Percentiles rank a stretch among this genome's conserved stretches.
These are phyloP conservation scores for Candida broadrunensis DNA, from an alignment of 805 yeast genomes.

Conservation along the genomic window DNA sequence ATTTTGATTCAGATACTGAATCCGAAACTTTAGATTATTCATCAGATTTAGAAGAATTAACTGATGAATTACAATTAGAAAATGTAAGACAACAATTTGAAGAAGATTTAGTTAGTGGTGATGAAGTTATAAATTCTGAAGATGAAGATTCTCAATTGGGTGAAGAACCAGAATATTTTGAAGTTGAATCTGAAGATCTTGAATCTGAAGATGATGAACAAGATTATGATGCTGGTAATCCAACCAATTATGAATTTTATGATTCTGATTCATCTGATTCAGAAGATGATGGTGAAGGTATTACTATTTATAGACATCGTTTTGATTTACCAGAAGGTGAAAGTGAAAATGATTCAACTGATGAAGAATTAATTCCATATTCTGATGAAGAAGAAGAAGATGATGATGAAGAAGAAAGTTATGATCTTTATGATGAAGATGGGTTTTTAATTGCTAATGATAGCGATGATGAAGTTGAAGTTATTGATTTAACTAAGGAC, in stretches of 20 bases:
- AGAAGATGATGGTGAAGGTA: constrained; percentile 37
- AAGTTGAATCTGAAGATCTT: constrained; percentile 30
- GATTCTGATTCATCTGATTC: constrained; percentile 21
- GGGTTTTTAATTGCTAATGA: constrained; percentile 26
- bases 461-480: constrained; percentile 28
- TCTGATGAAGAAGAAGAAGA: constrained; percentile 16
- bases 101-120: constrained; percentile 30
- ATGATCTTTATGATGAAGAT: constrained; percentile 10
- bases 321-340: constrained; percentile 36
- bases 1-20: constrained; percentile 14
- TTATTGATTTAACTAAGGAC: constrained; percentile 41
- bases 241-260: constrained; percentile 17
- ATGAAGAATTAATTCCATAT: constrained; percentile 28
- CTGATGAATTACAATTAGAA: constrained; percentile 34
- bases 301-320: constrained; percentile 40
- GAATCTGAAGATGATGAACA: constrained; percentile 16
- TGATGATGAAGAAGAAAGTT: constrained; percentile 13
- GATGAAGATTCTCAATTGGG: constrained; percentile 20
- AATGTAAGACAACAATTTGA: constrained; percentile 33
- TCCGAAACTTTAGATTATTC: constrained; percentile 25
- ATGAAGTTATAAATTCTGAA: constrained; percentile 17
- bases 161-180: constrained; percentile 25
- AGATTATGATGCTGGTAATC: constrained; percentile 18
- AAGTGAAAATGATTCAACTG: constrained; percentile 32
- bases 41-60: constrained; percentile 24